Evolutionary conservation across 495 filamentous ascomycete species (phyloP).

Genomic region (Physcia stellaris): DNA sequence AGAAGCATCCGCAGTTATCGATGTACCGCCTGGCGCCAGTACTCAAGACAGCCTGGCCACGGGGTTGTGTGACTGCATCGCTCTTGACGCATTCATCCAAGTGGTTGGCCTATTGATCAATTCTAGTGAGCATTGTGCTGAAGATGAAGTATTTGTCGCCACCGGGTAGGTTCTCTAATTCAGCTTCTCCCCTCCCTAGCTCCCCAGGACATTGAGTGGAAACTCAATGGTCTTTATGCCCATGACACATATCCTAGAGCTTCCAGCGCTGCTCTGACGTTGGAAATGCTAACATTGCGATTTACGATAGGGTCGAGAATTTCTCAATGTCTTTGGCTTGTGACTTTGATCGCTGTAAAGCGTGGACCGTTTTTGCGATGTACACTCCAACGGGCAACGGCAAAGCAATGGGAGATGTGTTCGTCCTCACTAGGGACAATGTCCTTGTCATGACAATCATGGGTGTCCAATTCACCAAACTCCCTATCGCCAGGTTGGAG

Average conservation of each 20-base stretch:
- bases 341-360: constrained; percentile 9
- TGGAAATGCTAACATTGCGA: no score
- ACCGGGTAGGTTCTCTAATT: no score
- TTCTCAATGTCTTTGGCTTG: constrained; percentile 12
- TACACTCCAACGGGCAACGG: constrained; percentile 8
- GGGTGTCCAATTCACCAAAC: constrained; percentile 14
- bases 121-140: constrained; percentile 12
- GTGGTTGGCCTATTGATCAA: constrained; percentile 24
- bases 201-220: no score
- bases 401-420: constrained; percentile 18
- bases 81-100: constrained; percentile 24
- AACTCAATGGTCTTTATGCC: no score
- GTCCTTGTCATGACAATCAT: constrained; percentile 11
- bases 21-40: constrained; percentile 2
- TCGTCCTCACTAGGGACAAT: constrained; percentile 15
- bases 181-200: no score
- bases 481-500: constrained; percentile 13
- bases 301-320: constrained; percentile 13
- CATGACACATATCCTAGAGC: no score
- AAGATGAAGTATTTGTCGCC: constrained; percentile 18
- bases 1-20: constrained; percentile 16
- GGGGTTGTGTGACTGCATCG: constrained; percentile 14
- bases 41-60: constrained; percentile 14
- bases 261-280: no score
- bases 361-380: constrained; percentile 20